Evolutionary conservation across 2,329 filamentous ascomycete species (phyloP).

Genomic region (Magnaporthiopsis incrustans): DNA sequence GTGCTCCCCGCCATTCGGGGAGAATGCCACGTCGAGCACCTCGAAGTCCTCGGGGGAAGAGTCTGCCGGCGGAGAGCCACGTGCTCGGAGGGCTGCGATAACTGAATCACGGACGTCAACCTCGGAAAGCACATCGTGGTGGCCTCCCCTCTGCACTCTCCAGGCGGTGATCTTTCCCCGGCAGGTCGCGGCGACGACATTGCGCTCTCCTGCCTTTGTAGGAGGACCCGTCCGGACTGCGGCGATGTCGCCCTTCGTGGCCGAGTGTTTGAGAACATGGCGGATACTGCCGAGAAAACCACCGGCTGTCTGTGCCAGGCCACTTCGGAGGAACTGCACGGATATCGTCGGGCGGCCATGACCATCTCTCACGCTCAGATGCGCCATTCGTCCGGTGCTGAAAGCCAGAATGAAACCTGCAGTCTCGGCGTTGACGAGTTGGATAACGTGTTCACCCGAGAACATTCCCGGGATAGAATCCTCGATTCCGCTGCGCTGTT

Average conservation of each 20-base stretch:
- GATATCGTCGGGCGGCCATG: constrained; percentile 79
- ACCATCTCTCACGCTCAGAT: constrained; percentile 76
- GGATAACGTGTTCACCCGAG: constrained; percentile 68
- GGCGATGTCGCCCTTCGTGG: constrained; percentile 68
- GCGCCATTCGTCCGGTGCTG: constrained; percentile 78
- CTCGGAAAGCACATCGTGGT: constrained; percentile 66
- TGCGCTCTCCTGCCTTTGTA: constrained; percentile 70
- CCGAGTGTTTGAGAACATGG: constrained; percentile 62
- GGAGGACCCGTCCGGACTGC: constrained; percentile 70
- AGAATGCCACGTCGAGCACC: constrained; percentile 72
- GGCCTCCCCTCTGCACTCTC: constrained; percentile 82
- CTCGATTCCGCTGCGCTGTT: constrained; percentile 74
- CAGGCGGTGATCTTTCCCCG: constrained; percentile 75
- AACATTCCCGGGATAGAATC: constrained; percentile 65
- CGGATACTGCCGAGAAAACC: constrained; percentile 78
- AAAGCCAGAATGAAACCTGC: constrained; percentile 81
- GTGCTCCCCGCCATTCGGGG: constrained; percentile 42
- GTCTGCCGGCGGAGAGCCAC: neutral
- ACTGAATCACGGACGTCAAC: constrained; percentile 62
- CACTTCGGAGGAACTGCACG: constrained; percentile 66
- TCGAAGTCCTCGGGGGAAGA: constrained; percentile 50
- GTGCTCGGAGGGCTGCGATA: constrained; percentile 43
- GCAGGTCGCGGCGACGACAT: constrained; percentile 70
- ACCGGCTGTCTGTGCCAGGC: constrained; percentile 44
- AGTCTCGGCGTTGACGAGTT: constrained; percentile 73